Evolutionary conservation across 768 basidiomycete species (phyloP), one percentile per base, ranked within the genome.

Genomic region (Suillus occidentalis): DNA sequence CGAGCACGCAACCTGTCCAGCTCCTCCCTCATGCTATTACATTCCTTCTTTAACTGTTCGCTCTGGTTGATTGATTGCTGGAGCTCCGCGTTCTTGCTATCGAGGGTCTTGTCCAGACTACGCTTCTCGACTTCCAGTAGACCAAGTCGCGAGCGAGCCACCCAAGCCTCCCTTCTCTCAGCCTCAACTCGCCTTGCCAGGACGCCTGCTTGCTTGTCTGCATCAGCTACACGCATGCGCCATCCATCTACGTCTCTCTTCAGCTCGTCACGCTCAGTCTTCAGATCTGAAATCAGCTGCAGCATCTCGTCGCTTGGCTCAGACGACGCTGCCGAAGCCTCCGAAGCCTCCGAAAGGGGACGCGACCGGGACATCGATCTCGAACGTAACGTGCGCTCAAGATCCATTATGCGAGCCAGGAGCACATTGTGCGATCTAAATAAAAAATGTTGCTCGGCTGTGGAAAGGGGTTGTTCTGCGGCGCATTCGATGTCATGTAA

Each of bases 231-330:
- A 28, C 95, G 84, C 40, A 77, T 82, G 66, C 91, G 84, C 94
- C 95, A 97, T 0, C 90, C 91, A 68, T 94, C 90, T 0, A 95
- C 88, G 75, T 98, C 95, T 60, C 88, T 86, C 74, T 89, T 90
- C 60, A 98, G 81, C 65, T 94, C 90, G 71, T 99, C 96, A 37
- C 96, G 83, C 76, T 98, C 95, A 14, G 89, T 84, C 74, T 95
- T 94, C 70, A 94, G 82, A 72, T 93, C 92, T 4, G 88, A 81
- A 61, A 94, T 81, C 43, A 91, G 82, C 68, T 83, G 82, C 47
- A 93, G 77, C 85, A 94, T 88, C 78, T 94, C 94, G 69, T 94
- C 91, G 65, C 79, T 86, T 7, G 89, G 88, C 64, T 85, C 88
- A 12, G 78, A 71, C 50, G 76, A 72, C 34, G 68, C 65, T 66